Evolutionary conservation across 352 stramenopile genomes (phyloP).

Genomic region (Phytophthora sojae): DNA sequence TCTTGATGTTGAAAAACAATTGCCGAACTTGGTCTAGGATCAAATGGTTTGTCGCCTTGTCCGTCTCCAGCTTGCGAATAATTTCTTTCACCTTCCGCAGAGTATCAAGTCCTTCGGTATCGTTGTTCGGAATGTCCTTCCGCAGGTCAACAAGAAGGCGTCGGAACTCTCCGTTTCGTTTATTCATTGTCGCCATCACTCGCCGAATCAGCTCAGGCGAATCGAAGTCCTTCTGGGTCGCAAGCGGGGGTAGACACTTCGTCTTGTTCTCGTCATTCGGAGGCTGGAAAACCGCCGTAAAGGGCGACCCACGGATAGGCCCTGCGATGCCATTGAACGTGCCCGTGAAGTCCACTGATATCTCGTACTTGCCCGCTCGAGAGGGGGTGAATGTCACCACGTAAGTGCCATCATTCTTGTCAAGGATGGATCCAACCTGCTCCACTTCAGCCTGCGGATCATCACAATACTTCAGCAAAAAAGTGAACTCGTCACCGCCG

Average conservation of each 20-base stretch:
- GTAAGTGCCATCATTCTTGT: conserved; percentile 96
- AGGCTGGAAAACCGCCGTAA: conserved; percentile 56
- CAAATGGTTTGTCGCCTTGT: conserved; percentile 74
- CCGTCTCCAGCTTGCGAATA: conserved; percentile 76
- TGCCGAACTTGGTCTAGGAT: conserved; percentile 83
- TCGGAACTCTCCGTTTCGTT: conserved; percentile 84
- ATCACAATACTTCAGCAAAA: conserved; percentile 63
- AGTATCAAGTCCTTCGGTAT: conserved; percentile 79
- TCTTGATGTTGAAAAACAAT: conserved; percentile 84
- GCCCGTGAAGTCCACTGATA: conserved; percentile 93
- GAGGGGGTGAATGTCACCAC: conserved; percentile 91
- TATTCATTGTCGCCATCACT: conserved; percentile 87
- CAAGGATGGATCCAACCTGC: conserved; percentile 61
- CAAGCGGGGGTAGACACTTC: conserved; percentile 76
- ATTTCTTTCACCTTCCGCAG: conserved; percentile 89
- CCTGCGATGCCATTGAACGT: conserved; percentile 95
- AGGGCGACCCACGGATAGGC: conserved; percentile 95
- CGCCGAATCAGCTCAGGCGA: conserved; percentile 74
- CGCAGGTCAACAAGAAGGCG: conserved; percentile 80
- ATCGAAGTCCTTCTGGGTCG: conserved; percentile 76
- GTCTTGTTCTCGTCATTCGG: conserved; percentile 73
- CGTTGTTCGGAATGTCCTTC: conserved; percentile 86
- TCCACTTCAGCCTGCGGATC: conserved; percentile 52
- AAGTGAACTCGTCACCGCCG: conserved; percentile 95
- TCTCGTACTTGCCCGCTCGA: conserved; percentile 80